phyloP scores from a whole-genome alignment of 176 grass and related monocot species.

The Cocos nucifera region DNA sequence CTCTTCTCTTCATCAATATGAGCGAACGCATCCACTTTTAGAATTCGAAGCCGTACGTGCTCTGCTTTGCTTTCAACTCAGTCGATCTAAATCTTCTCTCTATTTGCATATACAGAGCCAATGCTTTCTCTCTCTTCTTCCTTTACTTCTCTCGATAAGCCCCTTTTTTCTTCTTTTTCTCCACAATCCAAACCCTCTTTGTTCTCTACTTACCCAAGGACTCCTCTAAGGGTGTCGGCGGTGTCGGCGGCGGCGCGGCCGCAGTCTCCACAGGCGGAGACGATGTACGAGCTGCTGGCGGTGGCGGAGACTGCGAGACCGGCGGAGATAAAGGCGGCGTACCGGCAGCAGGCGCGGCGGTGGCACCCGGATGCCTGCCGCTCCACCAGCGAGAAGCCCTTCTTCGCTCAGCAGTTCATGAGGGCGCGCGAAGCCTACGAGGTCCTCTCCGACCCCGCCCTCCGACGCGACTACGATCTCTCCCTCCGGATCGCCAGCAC shows the following conservation, averaged over 20 bases:
- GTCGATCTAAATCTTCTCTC: too few species aligned
- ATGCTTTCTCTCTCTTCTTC: too few species aligned
- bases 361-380: conserved; percentile 83
- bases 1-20: too few species aligned
- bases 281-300: conserved; percentile 72
- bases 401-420: conserved; percentile 56
- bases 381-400: conserved; percentile 4
- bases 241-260: background rate
- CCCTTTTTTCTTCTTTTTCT: too few species aligned
- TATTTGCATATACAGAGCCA: too few species aligned
- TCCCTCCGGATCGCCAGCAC: conserved; percentile 31
- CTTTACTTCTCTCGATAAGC: too few species aligned
- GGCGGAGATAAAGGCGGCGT: conserved; percentile 77
- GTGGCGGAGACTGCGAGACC: conserved; percentile 37
- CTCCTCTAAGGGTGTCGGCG: background rate
- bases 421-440: conserved; percentile 68
- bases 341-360: conserved; percentile 42
- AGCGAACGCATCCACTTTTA: too few species aligned
- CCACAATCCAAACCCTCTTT: too few species aligned
- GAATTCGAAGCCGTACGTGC: too few species aligned
- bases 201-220: too few species aligned
- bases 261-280: background rate
- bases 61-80: too few species aligned
- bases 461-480: conserved; percentile 55
- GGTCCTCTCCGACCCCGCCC: conserved; percentile 65